Conservation (phyloP, 495 filamentous ascomycete species). For the Lophiostoma macrostomum region DNA sequence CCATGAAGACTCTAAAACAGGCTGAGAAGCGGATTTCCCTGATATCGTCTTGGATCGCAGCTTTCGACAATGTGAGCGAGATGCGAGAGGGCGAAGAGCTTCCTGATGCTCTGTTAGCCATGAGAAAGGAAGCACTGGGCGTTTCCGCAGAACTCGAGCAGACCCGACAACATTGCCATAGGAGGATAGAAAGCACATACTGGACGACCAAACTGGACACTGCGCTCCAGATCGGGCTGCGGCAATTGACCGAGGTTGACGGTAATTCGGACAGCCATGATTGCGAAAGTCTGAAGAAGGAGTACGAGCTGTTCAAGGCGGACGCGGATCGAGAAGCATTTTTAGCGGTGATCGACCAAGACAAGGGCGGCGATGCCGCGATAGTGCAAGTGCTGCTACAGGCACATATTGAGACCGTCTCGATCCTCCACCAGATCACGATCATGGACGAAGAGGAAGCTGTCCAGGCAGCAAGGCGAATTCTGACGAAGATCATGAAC, state of each 20-base stretch:
- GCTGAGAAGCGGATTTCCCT: constrained; percentile 81
- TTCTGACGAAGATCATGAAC: constrained; percentile 75
- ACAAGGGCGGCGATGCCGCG: constrained; percentile 73
- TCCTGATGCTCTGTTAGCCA: constrained; percentile 64
- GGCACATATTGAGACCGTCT: constrained; percentile 87
- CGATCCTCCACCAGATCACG: constrained; percentile 74
- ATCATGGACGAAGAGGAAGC: constrained; percentile 79
- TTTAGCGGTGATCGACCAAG: constrained; percentile 73
- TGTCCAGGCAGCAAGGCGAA: constrained; percentile 70
- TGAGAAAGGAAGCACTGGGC: constrained; percentile 84
- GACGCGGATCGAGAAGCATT: constrained; percentile 81
- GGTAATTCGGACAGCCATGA: constrained; percentile 67
- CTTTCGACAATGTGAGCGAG: constrained; percentile 81
- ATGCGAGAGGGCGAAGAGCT: constrained; percentile 62
- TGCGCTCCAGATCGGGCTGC: constrained; percentile 79
- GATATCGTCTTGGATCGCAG: constrained; percentile 86
- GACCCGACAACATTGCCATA: constrained; percentile 85
- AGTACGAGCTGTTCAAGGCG: constrained; percentile 79
- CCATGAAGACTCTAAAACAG: constrained; percentile 79
- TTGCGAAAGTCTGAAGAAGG: constrained; percentile 66
- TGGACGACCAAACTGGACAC: constrained; percentile 86
- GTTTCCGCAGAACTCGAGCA: constrained; percentile 83
- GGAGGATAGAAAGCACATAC: constrained; percentile 69
- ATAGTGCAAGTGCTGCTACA: constrained; percentile 77
- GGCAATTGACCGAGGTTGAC: constrained; percentile 71